Percentiles rank a stretch among this genome's conserved stretches.
These are phyloP conservation scores for Diplodia intermedia DNA, from an alignment of 2,329 filamentous ascomycete species.

Conservation along the genomic window DNA sequence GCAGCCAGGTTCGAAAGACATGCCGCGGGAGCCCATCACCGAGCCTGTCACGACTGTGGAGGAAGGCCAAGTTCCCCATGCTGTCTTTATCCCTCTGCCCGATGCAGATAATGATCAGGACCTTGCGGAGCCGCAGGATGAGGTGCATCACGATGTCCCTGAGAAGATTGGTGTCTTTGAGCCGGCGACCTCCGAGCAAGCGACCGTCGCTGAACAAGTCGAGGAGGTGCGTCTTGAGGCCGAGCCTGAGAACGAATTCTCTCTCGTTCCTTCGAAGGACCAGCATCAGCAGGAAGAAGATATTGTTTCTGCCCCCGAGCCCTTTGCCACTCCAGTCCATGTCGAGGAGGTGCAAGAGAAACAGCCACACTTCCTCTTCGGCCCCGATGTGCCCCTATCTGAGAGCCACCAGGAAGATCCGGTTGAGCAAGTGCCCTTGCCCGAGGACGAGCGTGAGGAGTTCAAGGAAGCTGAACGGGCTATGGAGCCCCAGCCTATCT, in stretches of 20 bases:
- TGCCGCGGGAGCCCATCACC: neutral
- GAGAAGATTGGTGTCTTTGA: neutral
- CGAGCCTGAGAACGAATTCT: neutral
- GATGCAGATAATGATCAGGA: neutral
- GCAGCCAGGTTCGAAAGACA: neutral
- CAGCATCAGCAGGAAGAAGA: conserved; percentile 6
- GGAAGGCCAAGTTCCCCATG: neutral
- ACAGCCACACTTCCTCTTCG: neutral
- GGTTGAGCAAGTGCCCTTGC: neutral
- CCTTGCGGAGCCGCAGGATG: neutral
- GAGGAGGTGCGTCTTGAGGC: neutral
- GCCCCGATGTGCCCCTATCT: neutral
- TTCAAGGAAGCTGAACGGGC: conserved; percentile 9
- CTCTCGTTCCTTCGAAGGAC: neutral
- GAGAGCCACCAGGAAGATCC: neutral
- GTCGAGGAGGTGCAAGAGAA: conserved; percentile 6
- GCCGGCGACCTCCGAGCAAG: neutral
- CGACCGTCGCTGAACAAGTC: neutral
- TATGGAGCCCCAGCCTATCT: neutral
- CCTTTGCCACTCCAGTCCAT: neutral
- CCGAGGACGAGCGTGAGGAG: neutral
- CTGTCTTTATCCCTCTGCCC: neutral
- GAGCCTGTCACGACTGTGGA: neutral
- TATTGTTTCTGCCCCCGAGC: neutral
- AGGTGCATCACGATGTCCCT: neutral